Percentiles rank a stretch among this genome's conserved stretches.
Evolutionary conservation across 2,329 filamentous ascomycete genomes (phyloP).

Genomic region (Arthrobotrys iridis): DNA sequence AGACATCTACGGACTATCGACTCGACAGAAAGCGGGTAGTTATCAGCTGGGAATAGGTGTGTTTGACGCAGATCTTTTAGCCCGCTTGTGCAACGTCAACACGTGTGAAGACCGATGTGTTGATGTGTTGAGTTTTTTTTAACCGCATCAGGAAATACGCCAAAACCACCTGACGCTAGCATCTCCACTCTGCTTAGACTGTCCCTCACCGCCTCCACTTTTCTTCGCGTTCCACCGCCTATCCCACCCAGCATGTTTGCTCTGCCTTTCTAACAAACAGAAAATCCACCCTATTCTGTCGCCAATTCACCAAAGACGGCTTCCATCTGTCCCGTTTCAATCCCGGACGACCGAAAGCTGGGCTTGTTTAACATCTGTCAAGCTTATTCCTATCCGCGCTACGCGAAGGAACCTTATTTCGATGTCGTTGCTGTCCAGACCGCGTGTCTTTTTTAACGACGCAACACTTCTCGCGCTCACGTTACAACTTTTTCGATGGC

Average conservation of each 20-base stretch:
- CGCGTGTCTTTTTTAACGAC: slow-evolving; percentile 11
- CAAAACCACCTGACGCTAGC: slow-evolving; percentile 27
- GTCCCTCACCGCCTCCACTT: slow-evolving; percentile 1
- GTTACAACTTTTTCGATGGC: neutral
- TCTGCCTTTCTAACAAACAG: slow-evolving; percentile 1
- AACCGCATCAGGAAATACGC: slow-evolving; percentile 26
- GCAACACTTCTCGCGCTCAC: slow-evolving; percentile 39
- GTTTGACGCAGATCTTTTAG: neutral
- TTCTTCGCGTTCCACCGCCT: neutral
- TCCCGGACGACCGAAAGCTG: slow-evolving; percentile 21
- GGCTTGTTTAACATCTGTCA: slow-evolving; percentile 10
- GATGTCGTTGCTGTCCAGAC: slow-evolving; percentile 18
- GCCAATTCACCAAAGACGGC: slow-evolving; percentile 23
- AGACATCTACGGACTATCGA: neutral
- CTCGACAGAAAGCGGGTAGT: neutral
- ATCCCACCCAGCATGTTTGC: slow-evolving; percentile 5
- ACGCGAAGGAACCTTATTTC: slow-evolving; percentile 49
- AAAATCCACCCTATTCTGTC: slow-evolving; percentile 32
- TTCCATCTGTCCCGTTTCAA: slow-evolving; percentile 9
- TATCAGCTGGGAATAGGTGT: neutral
- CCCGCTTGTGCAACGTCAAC: neutral
- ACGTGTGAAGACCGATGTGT: slow-evolving; percentile 24
- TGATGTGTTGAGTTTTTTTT: slow-evolving; percentile 20
- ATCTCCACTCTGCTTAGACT: slow-evolving; percentile 20
- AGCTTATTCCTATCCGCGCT: slow-evolving; percentile 9